These are phyloP conservation scores for Vitis riparia DNA, from an alignment of 164 flowering plant genomes.

Conservation along the genomic window DNA sequence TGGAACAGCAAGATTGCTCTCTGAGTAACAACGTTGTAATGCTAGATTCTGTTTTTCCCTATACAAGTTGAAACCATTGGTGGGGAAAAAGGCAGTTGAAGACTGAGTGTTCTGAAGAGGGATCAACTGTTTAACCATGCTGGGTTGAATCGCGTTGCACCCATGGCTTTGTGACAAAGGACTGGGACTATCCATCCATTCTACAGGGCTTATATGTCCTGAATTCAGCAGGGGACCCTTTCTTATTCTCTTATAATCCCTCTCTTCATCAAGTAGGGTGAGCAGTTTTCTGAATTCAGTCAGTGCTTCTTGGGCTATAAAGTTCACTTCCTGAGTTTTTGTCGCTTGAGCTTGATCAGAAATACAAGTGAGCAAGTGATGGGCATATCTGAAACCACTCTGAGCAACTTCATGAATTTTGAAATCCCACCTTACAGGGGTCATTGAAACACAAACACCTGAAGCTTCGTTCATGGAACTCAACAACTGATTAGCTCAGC, in stretches of 20 bases:
- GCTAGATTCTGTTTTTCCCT: background rate
- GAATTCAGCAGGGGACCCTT: constrained; percentile 32
- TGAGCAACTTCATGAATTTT: constrained; percentile 32
- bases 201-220: constrained; percentile 16
- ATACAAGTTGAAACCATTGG: background rate
- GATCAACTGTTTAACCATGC: background rate
- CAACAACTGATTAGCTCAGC: background rate
- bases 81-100: background rate
- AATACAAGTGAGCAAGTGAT: constrained; percentile 22
- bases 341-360: constrained; percentile 22
- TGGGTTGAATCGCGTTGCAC: background rate
- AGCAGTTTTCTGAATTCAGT: constrained; percentile 32
- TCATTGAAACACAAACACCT: constrained; percentile 12
- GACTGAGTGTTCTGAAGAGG: background rate
- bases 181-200: constrained; percentile 24
- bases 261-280: constrained; percentile 25
- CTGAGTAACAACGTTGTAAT: background rate
- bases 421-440: constrained; percentile 23
- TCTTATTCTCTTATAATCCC: constrained; percentile 26
- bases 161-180: background rate
- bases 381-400: constrained; percentile 29
- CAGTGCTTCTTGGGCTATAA: constrained; percentile 25
- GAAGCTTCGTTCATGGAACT: constrained; percentile 16
- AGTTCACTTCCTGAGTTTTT: constrained; percentile 26
- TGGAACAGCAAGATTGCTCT: background rate